Evolutionary conservation across 805 yeast species (phyloP), one percentile per base, ranked within the genome.

Genomic region (Cyberlindnera nakhonratchasimensis): DNA sequence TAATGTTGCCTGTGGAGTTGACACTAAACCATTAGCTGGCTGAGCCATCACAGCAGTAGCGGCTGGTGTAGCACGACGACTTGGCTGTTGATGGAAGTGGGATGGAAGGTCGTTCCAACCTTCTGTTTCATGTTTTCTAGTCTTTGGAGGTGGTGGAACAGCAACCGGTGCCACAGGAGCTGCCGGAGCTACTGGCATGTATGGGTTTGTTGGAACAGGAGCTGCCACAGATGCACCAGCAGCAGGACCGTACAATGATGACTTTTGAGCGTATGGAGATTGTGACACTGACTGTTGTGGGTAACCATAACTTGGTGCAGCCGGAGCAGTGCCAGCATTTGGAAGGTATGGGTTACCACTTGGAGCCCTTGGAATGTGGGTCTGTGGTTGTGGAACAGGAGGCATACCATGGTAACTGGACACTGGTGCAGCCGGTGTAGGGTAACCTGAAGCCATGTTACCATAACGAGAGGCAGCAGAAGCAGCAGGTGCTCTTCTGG

Each of bases 61-160:
- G 14, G 79, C 69, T 17, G 76, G 72, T 23, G 72, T 66, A 29
- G 73, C 66, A 39, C 74, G 73, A 9, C 72, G 62, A 22, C 64
- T 23, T 24, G 53, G 50, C 31, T 46, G 51, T 20, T 54, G 56
- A 35, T 72, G 72, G 63, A 73, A 73, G 9, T 71, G 64, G 10
- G 75, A 70, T 37, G 88, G 87, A 46, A 82, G 64, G 55, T 80
- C 86, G 53, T 80, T 81, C 87, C 88, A 81, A 4, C 86, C 87
- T 29, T 80, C 86, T 29, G 75, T 75, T 32, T 77, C 77, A 40
- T 62, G 63, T 43, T 70, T 73, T 52, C 50, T 52, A 20, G 58
- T 62, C 31, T 59, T 62, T 25, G 59, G 50, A 34, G 63, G 62
- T 17, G 59, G 47, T 28, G 66, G 55, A 19, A 38, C 35, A 14